Evolutionary conservation across 2,329 filamentous ascomycete genomes (phyloP).

Genomic region (Colletotrichum chlorophyti): DNA sequence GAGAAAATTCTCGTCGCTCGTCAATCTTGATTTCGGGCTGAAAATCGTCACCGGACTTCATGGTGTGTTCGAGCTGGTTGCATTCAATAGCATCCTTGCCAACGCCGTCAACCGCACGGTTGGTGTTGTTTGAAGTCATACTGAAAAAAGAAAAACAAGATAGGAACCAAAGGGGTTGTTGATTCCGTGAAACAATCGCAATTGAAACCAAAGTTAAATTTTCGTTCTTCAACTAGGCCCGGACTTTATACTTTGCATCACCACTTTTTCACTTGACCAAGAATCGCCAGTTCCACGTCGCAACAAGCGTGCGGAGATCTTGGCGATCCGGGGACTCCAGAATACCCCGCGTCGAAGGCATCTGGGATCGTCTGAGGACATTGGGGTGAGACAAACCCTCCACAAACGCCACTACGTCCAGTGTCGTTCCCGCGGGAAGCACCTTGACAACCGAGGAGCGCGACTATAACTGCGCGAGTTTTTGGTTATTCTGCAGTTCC

Average conservation of each 20-base stretch:
- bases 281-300: not conserved
- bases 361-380: not conserved
- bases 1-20: not conserved
- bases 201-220: too few relatives aligned
- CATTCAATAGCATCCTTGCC: conserved; percentile 8
- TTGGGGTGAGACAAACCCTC: conserved; percentile 1
- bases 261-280: not conserved
- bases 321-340: conserved; percentile 25
- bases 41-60: not conserved
- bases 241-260: conserved; percentile 8
- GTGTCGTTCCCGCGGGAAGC: conserved; percentile 2
- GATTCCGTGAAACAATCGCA: too few relatives aligned
- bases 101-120: not conserved
- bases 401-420: not conserved
- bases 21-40: not conserved
- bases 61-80: conserved; percentile 11
- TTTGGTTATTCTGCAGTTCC: not conserved
- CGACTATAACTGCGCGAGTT: not conserved
- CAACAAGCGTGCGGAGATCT: not conserved
- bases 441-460: not conserved
- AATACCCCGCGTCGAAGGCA: conserved; percentile 15
- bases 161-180: too few relatives aligned
- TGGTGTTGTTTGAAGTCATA: not conserved
- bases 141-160: not conserved
- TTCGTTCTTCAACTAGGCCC: not conserved